Evolutionary conservation across 2,329 filamentous ascomycete species (phyloP), one percentile per base, ranked within the genome.

Genomic region (Trichoderma breve): DNA sequence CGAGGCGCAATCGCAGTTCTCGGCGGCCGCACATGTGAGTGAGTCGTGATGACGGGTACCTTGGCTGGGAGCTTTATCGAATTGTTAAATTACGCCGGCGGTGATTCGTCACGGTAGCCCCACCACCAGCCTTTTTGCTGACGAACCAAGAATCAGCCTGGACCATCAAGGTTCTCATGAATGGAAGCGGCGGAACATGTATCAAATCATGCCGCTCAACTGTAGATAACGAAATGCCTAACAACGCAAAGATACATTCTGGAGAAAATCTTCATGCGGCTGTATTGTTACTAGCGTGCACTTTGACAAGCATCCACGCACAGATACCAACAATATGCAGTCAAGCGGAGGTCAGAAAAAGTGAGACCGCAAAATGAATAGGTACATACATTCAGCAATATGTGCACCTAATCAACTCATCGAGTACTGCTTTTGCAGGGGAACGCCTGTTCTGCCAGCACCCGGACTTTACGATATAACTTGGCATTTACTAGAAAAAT

Each of bases 81-180:
- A 5, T 18, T 47, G 6, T 18, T 26, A 26, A 28, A 70, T 70
- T 70, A 32, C 55, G 34, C 21, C n/a, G 21, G 28, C 55, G 8
- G 21, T 62, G 67, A 70, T 70, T 70, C 36, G 67, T 14, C 32
- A 53, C 3, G 28, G 5, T 6, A 2, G 30, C 55, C 14, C 66
- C 55, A 57, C 63, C 6, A 4, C 6, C 36, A 15, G 12, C 26
- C 57, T 18, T 28, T 21, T 8, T 61, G 57, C 67, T 70, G 57
- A 62, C 60, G 43, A 70, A 70, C 32, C 64, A 57, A 58, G 36
- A 32, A 14, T 4, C 24, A n/a, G n/a, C 14, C 51, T 51, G 26
- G 57, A 30, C 57, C 57, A 70, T 70, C 67, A 70, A 36, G 67
- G 67, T 70, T 70, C 67, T 70, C 67, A 21, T 28, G 21, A 51